These are phyloP conservation scores for Penicillium concentricum DNA, from an alignment of 2,329 filamentous ascomycete genomes.

Conservation along the genomic window DNA sequence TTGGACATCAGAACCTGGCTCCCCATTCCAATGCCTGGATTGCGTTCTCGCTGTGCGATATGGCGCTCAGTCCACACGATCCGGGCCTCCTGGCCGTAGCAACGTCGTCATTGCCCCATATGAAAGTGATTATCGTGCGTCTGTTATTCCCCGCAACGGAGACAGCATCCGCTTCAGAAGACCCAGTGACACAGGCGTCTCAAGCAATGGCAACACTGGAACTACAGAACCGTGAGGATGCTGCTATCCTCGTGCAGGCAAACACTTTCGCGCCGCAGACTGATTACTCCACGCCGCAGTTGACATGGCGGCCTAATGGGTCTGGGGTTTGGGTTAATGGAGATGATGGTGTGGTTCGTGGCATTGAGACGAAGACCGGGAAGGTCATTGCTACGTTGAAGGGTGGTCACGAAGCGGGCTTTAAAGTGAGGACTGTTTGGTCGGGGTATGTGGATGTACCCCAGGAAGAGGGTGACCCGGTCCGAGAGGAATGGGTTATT, in stretches of 20 bases:
- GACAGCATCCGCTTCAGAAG: constrained; percentile 9
- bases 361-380: constrained; percentile 58
- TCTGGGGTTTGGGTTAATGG: constrained; percentile 64
- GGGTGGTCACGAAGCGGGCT: constrained; percentile 55
- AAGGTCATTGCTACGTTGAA: constrained; percentile 54
- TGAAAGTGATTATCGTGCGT: constrained; percentile 62
- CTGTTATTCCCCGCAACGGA: constrained; percentile 51
- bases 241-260: constrained; percentile 59
- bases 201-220: constrained; percentile 53
- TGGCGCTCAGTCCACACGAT: constrained; percentile 57
- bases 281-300: constrained; percentile 60
- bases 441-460: constrained; percentile 46
- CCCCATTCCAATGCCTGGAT: constrained; percentile 65
- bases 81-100: constrained; percentile 57
- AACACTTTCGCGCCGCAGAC: constrained; percentile 64
- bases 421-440: constrained; percentile 60
- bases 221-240: constrained; percentile 57
- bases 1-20: constrained; percentile 61
- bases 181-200: constrained; percentile 47
- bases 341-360: constrained; percentile 62
- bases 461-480: constrained; percentile 23
- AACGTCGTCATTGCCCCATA: constrained; percentile 60
- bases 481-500: constrained; percentile 54
- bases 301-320: constrained; percentile 62
- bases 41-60: constrained; percentile 59